A percentile compares a stretch with the other conserved stretches of the same genome.
Evolutionary conservation across 345 rosid species (phyloP).

Genomic region (Gossypium stocksii): DNA sequence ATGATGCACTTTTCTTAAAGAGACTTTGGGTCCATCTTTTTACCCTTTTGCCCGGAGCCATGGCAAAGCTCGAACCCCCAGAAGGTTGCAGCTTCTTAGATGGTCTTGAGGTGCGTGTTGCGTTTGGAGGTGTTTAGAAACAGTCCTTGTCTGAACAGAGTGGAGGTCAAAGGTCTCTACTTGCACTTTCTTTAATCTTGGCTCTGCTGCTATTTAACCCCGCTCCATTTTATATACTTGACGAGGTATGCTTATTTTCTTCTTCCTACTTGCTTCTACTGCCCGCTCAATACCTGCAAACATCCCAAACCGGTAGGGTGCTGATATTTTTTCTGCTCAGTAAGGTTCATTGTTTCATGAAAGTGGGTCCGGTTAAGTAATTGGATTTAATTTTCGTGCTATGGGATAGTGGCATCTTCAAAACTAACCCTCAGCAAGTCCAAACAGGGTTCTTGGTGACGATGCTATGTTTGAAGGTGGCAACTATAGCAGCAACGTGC

Average conservation of each 20-base stretch:
- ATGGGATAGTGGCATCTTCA: not conserved
- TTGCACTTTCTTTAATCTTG: conserved; percentile 89
- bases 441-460: not conserved
- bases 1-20: conserved; percentile 28
- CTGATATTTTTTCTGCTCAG: too few relatives aligned
- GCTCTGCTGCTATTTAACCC: conserved; percentile 97
- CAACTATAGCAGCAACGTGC: too few relatives aligned
- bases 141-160: conserved; percentile 89
- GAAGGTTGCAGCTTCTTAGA: conserved; percentile 86
- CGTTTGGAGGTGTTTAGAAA: conserved; percentile 94
- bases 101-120: conserved; percentile 94
- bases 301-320: not conserved
- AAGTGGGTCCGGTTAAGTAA: not conserved
- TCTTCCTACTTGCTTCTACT: not conserved
- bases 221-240: conserved; percentile 92
- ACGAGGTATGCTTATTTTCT: conserved; percentile 55
- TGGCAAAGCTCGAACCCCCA: conserved; percentile 83
- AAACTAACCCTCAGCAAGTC: not conserved
- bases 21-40: conserved; percentile 92
- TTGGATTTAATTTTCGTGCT: not conserved
- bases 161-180: conserved; percentile 89
- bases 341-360: not conserved
- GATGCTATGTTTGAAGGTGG: too few relatives aligned
- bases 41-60: conserved; percentile 83
- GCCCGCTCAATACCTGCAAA: not conserved